These are phyloP conservation scores for Candida suzukii DNA, from an alignment of 805 yeast species.

Conservation along the genomic window DNA sequence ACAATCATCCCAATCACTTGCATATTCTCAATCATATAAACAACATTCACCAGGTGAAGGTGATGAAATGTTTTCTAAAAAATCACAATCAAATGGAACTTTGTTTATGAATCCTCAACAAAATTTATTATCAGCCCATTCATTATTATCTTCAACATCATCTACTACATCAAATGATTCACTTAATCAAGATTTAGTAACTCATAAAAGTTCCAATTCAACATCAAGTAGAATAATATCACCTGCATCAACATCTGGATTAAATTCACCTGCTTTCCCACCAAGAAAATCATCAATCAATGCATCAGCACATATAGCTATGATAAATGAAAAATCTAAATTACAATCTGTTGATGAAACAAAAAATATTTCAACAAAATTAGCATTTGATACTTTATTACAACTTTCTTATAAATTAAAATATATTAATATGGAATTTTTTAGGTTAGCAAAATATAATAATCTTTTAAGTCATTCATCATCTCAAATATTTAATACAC, in stretches of 20 bases:
- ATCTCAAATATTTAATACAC: background rate
- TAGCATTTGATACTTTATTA: background rate
- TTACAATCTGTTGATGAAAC: background rate
- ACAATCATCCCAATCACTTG: slow-evolving; percentile 2
- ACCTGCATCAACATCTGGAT: background rate
- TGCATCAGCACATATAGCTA: background rate
- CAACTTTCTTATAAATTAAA: background rate
- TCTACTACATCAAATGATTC: no score
- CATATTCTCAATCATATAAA: background rate
- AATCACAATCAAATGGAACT: background rate
- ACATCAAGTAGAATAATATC: background rate
- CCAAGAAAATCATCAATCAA: background rate
- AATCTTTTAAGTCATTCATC: background rate
- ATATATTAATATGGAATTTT: background rate
- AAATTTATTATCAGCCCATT: no score
- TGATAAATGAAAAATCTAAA: background rate
- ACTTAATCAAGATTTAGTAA: no score
- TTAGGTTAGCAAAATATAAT: background rate
- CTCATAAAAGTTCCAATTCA: no score
- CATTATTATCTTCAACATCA: no score
- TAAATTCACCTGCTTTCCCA: background rate
- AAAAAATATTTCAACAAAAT: background rate
- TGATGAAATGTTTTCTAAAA: background rate
- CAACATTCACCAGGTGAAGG: slow-evolving; percentile 7
- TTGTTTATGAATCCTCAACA: no score